Evolutionary conservation across 2,329 filamentous ascomycete species (phyloP), one percentile per base, ranked within the genome.

Genomic region (Cryphonectria naterciae): DNA sequence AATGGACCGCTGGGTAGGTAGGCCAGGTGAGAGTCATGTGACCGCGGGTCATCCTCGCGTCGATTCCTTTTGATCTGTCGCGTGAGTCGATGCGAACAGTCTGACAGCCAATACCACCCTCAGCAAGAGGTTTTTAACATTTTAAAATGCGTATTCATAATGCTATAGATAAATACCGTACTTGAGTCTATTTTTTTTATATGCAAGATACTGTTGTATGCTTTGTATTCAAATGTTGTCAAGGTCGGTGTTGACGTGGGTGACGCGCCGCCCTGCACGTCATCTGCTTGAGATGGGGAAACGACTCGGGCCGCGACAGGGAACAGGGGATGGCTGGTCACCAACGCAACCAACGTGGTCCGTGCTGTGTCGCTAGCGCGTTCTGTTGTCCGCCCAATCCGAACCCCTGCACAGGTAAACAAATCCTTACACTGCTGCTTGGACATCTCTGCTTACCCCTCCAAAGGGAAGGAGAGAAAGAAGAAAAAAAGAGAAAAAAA

Each of bases 221-320:
- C 39, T 22, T 25, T 19, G 19, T 22, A 39, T 63, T 15, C 28
- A 32, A 54, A 19, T 62, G 43, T 68, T 56, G 49, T 62, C 58
- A 43, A 43, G 49, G 39, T 32, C 37, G 32, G 43, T n/a, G 46
- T 63, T 39, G 63, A 62, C 43, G 46, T 43, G 70, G 68, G 70
- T 65, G 70, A 72, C 70, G 70, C 70, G 70, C 68, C 67, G 49
- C 37, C 63, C 63, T 63, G 35, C 46, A 65, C 58, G 13, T 65
- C 19, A 71, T 71, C 63, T 52, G 63, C 15, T 28, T 8, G 37
- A 17, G 28, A 25, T 49, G 43, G 46, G 25, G 54, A 7, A 58
- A 58, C 54, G 28, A 32, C 68, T 64, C 67, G 67, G 70, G 43
- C 41, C 28, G 63, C n/a, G 56, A 67, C 46, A 43, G 39, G 62